A percentile compares a stretch with the other conserved stretches of the same genome.
Conservation (phyloP, 495 filamentous ascomycete species). For the Aspergillus baeticus region DNA sequence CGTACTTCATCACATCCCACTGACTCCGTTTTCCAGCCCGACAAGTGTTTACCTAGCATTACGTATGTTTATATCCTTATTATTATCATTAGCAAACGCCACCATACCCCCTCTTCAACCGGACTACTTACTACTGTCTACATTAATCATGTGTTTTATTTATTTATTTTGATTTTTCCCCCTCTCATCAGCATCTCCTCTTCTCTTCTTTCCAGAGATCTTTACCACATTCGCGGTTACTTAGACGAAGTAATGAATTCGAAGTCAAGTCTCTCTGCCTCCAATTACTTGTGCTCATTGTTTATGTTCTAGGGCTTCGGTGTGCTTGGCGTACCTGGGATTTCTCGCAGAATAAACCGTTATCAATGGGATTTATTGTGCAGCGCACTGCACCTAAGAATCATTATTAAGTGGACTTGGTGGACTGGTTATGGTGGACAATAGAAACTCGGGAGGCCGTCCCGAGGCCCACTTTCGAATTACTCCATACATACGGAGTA, state of each 20-base stretch:
- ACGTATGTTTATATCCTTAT: background rate
- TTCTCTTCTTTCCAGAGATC: background rate
- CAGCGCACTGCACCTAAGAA: too few species aligned
- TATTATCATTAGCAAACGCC: slow-evolving; percentile 9
- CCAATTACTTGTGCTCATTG: background rate
- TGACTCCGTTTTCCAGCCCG: slow-evolving; percentile 1
- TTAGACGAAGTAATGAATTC: slow-evolving; percentile 4
- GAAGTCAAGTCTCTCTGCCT: background rate
- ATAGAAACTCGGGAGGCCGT: background rate
- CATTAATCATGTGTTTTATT: too few species aligned
- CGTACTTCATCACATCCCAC: too few species aligned
- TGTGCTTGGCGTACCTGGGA: background rate
- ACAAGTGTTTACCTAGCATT: slow-evolving; percentile 16
- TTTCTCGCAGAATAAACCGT: background rate
- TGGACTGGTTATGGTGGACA: background rate
- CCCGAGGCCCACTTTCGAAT: background rate
- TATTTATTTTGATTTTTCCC: slow-evolving; percentile 5
- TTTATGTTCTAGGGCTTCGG: background rate
- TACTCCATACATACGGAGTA: background rate
- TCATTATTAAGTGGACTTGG: background rate
- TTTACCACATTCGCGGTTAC: background rate
- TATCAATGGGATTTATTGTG: too few species aligned
- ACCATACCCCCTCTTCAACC: slow-evolving; percentile 17
- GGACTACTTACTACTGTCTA: slow-evolving; percentile 2
- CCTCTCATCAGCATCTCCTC: background rate